Evolutionary conservation across 495 filamentous ascomycete species (phyloP), one percentile per base, ranked within the genome.

Genomic region (Parathielavia hyrcaniae): DNA sequence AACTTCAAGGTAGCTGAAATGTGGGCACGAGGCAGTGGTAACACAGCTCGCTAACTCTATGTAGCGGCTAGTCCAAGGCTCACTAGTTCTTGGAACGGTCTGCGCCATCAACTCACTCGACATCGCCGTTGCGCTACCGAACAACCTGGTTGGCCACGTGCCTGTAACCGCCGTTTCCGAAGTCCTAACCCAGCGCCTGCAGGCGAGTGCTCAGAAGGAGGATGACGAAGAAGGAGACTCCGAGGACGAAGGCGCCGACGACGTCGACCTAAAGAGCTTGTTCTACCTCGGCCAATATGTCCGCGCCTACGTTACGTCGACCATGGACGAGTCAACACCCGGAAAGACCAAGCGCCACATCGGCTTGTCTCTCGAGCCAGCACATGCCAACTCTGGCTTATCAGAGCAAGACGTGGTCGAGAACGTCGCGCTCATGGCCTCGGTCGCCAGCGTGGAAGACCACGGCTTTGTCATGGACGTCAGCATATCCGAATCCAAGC

Each of bases 381-480:
- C 77, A 61, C 76, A 84, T 44, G 78, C 87, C 35, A 98, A 98
- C 67, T 74, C 76, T 2, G 87, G 88, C 0, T 78, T 97, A 36
- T 72, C 80, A 10, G 77, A 81, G 50, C 78, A 84, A 14, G 87
- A 89, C 62, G 65, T 96, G 10, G 81, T 91, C 22, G 73, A 75
- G 19, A 83, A 93, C 59, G 75, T 76, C 55, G 88, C 86, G 57
- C 71, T 97, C 19, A 95, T 97, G 77, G 91, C 91, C 19, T 87
- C 90, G 1, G 86, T 98, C 48, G 70, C 78, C 39, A 97, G 92
- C 66, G 86, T 93, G 20, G 93, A 98, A 72, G 93, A 98, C 61
- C 92, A 97, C 70, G 93, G 93, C 64, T 73, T 95, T 54, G 79
- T 97, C 53, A 96, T 97, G 91, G 89, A 96, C 64, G 74, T 98